phyloP scores from a whole-genome alignment of 805 yeast genomes.

The Suhomyces sp. region DNA sequence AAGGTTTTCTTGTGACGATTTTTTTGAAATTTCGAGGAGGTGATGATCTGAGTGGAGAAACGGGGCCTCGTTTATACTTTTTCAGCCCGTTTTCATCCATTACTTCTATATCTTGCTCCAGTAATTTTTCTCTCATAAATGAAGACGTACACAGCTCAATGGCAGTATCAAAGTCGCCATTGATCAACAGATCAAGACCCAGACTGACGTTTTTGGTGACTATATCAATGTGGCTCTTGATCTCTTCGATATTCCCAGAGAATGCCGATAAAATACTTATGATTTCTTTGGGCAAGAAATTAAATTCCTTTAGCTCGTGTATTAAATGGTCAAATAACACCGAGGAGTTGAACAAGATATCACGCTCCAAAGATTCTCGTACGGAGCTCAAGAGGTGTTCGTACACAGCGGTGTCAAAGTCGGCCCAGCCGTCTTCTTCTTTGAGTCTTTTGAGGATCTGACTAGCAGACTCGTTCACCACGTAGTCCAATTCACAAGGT shows the following conservation, averaged over 20 bases:
- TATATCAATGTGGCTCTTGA: neutral
- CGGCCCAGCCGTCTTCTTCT: slow-evolving; percentile 58
- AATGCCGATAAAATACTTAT: neutral
- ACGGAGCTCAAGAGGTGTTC: slow-evolving; percentile 41
- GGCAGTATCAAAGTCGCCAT: slow-evolving; percentile 36
- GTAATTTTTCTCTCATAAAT: slow-evolving; percentile 24
- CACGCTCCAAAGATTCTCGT: slow-evolving; percentile 49
- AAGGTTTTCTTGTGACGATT: slow-evolving; percentile 12
- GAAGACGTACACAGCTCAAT: slow-evolving; percentile 28
- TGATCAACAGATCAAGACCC: slow-evolving; percentile 20
- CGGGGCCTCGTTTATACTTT: slow-evolving; percentile 19
- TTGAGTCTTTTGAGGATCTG: slow-evolving; percentile 46
- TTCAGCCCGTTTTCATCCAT: neutral
- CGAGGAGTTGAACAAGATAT: slow-evolving; percentile 55
- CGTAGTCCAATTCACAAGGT: slow-evolving; percentile 52
- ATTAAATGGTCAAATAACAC: slow-evolving; percentile 50
- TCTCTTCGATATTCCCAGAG: neutral
- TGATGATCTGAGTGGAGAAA: slow-evolving; percentile 26
- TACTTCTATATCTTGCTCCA: slow-evolving; percentile 9
- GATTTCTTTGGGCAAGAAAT: slow-evolving; percentile 11
- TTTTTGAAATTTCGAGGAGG: slow-evolving; percentile 23
- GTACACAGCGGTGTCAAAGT: slow-evolving; percentile 40
- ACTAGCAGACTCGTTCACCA: slow-evolving; percentile 44
- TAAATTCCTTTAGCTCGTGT: slow-evolving; percentile 20
- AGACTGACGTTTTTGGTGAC: slow-evolving; percentile 4